phyloP scores from a whole-genome alignment of 2,329 filamentous ascomycete genomes.

The Akanthomyces dipterigenus region DNA sequence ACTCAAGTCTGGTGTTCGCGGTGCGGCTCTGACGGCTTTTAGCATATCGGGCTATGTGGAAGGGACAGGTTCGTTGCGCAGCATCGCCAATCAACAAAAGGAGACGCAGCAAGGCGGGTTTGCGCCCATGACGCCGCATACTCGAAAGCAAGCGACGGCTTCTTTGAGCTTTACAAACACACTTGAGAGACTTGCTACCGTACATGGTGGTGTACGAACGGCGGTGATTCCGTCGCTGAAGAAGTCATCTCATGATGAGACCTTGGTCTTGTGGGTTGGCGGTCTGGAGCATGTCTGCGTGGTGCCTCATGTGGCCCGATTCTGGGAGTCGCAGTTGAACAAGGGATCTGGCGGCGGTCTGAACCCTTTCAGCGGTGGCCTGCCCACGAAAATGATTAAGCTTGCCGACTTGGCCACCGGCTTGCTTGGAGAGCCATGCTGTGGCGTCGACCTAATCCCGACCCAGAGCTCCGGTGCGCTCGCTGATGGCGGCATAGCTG shows the following conservation, averaged over 20 bases:
- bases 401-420: constrained; percentile 46
- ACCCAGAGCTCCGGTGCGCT: constrained; percentile 20
- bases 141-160: constrained; percentile 45
- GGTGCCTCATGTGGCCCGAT: constrained; percentile 47
- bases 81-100: constrained; percentile 27
- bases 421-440: constrained; percentile 51
- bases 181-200: constrained; percentile 43
- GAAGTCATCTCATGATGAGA: constrained; percentile 44
- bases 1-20: constrained; percentile 45
- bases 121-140: constrained; percentile 58
- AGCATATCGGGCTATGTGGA: constrained; percentile 54
- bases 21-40: constrained; percentile 53
- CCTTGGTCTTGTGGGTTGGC: constrained; percentile 50
- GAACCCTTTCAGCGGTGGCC: constrained; percentile 49
- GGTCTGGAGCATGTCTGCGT: constrained; percentile 50
- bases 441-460: constrained; percentile 41
- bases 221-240: constrained; percentile 37
- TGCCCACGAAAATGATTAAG: constrained; percentile 49
- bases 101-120: constrained; percentile 42
- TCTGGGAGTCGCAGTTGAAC: constrained; percentile 54
- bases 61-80: constrained; percentile 49
- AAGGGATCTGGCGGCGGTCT: constrained; percentile 43
- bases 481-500: constrained; percentile 36
- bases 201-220: constrained; percentile 48
- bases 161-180: constrained; percentile 36